These are phyloP conservation scores for Trichophyton simii DNA, from an alignment of 2,329 filamentous ascomycete genomes.

Conservation along the genomic window DNA sequence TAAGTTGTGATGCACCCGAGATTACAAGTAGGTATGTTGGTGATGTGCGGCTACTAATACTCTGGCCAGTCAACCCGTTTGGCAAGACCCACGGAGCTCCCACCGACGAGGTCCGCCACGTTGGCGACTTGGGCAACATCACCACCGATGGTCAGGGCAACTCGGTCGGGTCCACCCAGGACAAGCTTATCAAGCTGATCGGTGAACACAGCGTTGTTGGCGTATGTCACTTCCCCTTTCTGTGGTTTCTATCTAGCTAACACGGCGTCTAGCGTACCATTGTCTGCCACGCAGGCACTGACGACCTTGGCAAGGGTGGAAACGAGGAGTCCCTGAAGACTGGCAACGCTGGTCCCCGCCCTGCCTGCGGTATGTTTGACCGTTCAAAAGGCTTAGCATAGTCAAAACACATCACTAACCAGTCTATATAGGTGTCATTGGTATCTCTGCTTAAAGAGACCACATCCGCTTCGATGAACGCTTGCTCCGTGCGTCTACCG, in stretches of 20 bases:
- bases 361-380: conserved; percentile 68
- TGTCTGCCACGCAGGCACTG: conserved; percentile 87
- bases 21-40: too few relatives aligned
- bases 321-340: conserved; percentile 97
- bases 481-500: background rate
- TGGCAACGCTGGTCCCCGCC: conserved; percentile 83
- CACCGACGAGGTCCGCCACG: conserved; percentile 71
- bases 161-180: conserved; percentile 63
- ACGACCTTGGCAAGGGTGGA: conserved; percentile 86
- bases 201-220: conserved; percentile 90
- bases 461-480: background rate
- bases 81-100: conserved; percentile 86
- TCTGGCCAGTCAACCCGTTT: conserved; percentile 76
- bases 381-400: background rate
- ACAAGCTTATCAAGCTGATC: conserved; percentile 88
- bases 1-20: conserved; percentile 37
- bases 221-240: conserved; percentile 40
- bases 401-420: background rate
- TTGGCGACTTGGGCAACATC: conserved; percentile 96
- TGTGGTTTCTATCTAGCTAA: background rate
- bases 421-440: conserved; percentile 58
- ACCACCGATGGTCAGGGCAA: conserved; percentile 89
- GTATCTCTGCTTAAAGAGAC: conserved; percentile 59
- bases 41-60: background rate
- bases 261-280: conserved; percentile 59